Evolutionary conservation across 2,329 filamentous ascomycete genomes (phyloP), one percentile per base, ranked within the genome.

Genomic region (Ascochyta viciae-villosae): DNA sequence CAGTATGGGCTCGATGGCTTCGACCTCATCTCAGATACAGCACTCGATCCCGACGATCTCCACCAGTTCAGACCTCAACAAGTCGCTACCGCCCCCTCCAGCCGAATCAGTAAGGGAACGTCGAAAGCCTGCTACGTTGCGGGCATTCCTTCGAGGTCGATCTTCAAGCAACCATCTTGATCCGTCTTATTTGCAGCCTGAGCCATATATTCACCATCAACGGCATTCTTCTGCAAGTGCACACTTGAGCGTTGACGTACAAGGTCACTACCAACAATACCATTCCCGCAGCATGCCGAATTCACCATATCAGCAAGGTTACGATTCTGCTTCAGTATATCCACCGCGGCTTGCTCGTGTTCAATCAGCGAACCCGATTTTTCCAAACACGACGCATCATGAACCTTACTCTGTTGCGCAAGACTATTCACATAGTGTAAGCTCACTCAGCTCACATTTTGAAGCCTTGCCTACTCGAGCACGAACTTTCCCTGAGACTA

Each of bases 211-310:
- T 13, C 44, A 57, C 10, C 64, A 61, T 41, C 63, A 69, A 31
- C 66, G 68, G 19, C 52, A 66, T 37, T 63, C 62, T 12, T 66
- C 64, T 12, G 58, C 62, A 39, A 61, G 57, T 27, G 55, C 60
- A 24, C 59, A 61, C 23, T 51, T 72, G 37, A 65, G 47, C 44
- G 58, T 69, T 31, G 65, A 72, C n/a, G 64, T 68, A 9, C 42
- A 54, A 46, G 42, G 38, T 37, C 57, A 60, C 27, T 55, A 64
- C 33, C 56, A 61, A 26, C 63, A 69, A 37, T 58, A 58, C 19
- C 65, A 69, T 47, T 73, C 69, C 46, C 68, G 65, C 15, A 76
- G 73, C 58, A 74, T 75, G 72, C 72, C 73, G 9, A 70, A 53
- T 48, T 73, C 72, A 7, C 73, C 73, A 13, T 61, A 62, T 37